phyloP scores from a whole-genome alignment of 352 stramenopile genomes.

The Globisporangium heterothallicum region DNA sequence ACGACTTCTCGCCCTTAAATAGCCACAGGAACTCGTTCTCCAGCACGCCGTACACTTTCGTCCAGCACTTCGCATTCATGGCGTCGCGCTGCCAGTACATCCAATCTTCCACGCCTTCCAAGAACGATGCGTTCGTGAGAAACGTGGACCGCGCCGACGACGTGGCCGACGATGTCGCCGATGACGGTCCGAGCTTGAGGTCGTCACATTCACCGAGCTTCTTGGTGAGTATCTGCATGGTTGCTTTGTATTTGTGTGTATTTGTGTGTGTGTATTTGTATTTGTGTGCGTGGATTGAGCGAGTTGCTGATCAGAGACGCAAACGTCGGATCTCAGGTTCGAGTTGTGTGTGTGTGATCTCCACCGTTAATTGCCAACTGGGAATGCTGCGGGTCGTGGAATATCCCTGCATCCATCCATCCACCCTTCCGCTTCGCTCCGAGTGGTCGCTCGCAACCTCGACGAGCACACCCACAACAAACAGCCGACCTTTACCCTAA shows the following conservation, averaged over 20 bases:
- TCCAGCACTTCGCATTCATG: conserved; percentile 65
- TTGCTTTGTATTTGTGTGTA: neutral
- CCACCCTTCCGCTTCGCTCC: neutral
- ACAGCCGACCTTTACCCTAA: neutral
- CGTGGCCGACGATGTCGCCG: conserved; percentile 16
- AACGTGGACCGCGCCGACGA: conserved; percentile 46
- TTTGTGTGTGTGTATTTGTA: neutral
- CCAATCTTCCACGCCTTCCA: conserved; percentile 60
- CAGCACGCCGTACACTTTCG: conserved; percentile 72
- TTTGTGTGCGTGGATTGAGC: too few species aligned
- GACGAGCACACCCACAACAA: neutral
- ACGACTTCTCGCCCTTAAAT: conserved; percentile 59
- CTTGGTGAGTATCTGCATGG: conserved; percentile 6
- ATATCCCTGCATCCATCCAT: neutral
- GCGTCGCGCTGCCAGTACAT: conserved; percentile 83
- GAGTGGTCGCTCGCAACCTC: neutral
- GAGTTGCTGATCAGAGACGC: too few species aligned
- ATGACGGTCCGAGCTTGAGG: conserved; percentile 21
- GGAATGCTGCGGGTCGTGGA: neutral
- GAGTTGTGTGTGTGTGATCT: neutral
- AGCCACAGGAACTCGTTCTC: conserved; percentile 82
- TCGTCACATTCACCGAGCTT: conserved; percentile 22
- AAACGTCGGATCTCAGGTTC: neutral
- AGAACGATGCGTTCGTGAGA: conserved; percentile 26
- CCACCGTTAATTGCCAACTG: conserved; percentile 7